Conservation (phyloP, 2,329 filamentous ascomycete species). For the Pezicula neosporulosa region DNA sequence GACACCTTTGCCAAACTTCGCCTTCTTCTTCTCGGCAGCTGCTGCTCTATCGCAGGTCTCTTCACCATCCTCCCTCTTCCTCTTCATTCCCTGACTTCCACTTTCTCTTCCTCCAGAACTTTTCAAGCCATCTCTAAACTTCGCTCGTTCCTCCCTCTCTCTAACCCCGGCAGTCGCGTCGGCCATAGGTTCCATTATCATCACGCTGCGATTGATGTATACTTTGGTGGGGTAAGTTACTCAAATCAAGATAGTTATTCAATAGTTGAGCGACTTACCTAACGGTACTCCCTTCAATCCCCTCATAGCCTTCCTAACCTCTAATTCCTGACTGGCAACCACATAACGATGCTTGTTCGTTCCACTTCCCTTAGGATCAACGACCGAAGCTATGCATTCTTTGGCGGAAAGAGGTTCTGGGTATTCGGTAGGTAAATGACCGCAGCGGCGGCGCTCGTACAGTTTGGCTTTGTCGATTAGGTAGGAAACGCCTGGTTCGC, state of each 20-base stretch:
- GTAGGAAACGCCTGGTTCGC: slow-evolving; percentile 43
- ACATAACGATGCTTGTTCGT: slow-evolving; percentile 78
- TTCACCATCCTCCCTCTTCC: slow-evolving; percentile 29
- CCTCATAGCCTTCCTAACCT: slow-evolving; percentile 61
- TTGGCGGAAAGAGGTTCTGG: slow-evolving; percentile 65
- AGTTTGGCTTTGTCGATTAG: slow-evolving; percentile 72
- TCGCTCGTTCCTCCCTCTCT: slow-evolving; percentile 66
- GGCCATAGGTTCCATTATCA: slow-evolving; percentile 77
- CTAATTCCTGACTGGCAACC: slow-evolving; percentile 68
- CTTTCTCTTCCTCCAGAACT: slow-evolving; percentile 32
- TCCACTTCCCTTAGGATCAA: slow-evolving; percentile 71
- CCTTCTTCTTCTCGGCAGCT: slow-evolving; percentile 41
- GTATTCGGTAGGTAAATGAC: slow-evolving; percentile 70
- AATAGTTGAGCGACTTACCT: no score
- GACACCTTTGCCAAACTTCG: slow-evolving; percentile 54
- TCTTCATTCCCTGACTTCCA: slow-evolving; percentile 32
- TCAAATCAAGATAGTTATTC: no score
- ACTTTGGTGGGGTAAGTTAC: no score
- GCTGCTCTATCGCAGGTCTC: slow-evolving; percentile 14
- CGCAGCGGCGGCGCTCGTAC: slow-evolving; percentile 73
- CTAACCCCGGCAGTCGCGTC: slow-evolving; percentile 59
- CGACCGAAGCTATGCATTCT: slow-evolving; percentile 70
- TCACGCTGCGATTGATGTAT: slow-evolving; percentile 75
- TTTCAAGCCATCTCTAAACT: slow-evolving; percentile 70
- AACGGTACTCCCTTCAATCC: slow-evolving; percentile 69